Percentiles rank a stretch among this genome's conserved stretches.
These are phyloP conservation scores for Phymatotrichopsis omnivora DNA, from an alignment of 2,329 filamentous ascomycete genomes.

Conservation along the genomic window DNA sequence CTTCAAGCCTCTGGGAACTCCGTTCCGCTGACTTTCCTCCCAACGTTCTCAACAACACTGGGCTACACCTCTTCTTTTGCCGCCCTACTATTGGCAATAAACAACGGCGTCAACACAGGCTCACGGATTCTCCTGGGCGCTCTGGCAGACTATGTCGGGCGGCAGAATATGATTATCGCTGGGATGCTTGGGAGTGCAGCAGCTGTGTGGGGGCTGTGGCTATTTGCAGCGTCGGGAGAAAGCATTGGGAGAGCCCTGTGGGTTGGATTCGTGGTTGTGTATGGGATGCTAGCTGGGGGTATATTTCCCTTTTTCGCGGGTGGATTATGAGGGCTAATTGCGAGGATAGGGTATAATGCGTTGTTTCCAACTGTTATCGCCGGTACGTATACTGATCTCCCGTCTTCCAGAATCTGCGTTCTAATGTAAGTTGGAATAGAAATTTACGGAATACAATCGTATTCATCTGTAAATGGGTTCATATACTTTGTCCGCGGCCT, in stretches of 20 bases:
- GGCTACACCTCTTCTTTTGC: slow-evolving; percentile 38
- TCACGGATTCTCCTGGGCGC: slow-evolving; percentile 40
- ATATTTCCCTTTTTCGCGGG: not conserved
- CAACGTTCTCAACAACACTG: slow-evolving; percentile 40
- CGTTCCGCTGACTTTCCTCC: slow-evolving; percentile 42
- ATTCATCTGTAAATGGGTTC: slow-evolving; percentile 42
- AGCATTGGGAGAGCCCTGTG: slow-evolving; percentile 35
- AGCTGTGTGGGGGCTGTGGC: slow-evolving; percentile 37
- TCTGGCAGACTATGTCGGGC: slow-evolving; percentile 40
- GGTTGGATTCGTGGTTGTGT: slow-evolving; percentile 39
- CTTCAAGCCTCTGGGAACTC: slow-evolving; percentile 40
- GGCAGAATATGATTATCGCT: slow-evolving; percentile 41
- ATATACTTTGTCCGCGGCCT: slow-evolving; percentile 40
- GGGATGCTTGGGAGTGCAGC: slow-evolving; percentile 36
- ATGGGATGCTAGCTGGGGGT: slow-evolving; percentile 39
- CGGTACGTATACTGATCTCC: slow-evolving; percentile 23
- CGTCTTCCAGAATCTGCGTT: not conserved
- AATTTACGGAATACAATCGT: slow-evolving; percentile 41
- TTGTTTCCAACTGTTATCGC: slow-evolving; percentile 41
- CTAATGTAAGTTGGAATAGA: slow-evolving; percentile 31
- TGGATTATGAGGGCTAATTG: not conserved
- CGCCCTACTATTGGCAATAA: slow-evolving; percentile 39
- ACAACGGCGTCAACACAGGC: slow-evolving; percentile 41
- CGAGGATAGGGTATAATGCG: slow-evolving; percentile 36
- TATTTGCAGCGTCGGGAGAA: slow-evolving; percentile 31